Percentiles rank a stretch among this genome's conserved stretches.
phyloP scores from a whole-genome alignment of 1,284 basidiomycete genomes.

The Agaricales sp. region DNA sequence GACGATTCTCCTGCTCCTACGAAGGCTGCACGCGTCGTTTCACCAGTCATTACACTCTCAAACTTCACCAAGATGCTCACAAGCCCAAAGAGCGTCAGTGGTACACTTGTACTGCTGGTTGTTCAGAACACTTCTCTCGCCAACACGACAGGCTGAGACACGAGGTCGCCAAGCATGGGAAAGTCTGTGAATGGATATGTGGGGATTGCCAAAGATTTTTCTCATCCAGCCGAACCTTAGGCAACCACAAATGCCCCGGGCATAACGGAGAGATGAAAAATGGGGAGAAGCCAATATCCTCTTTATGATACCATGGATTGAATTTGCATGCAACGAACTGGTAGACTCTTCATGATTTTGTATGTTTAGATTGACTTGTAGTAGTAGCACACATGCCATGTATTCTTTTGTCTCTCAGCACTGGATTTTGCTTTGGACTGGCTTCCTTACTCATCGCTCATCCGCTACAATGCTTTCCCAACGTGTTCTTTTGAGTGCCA shows the following conservation, averaged over 20 bases:
- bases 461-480: no score
- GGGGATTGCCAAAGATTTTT: constrained; percentile 37
- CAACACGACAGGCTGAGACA: constrained; percentile 40
- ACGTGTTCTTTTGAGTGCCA: no score
- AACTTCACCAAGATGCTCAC: constrained; percentile 40
- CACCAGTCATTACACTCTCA: constrained; percentile 38
- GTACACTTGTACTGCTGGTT: constrained; percentile 36
- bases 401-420: no score
- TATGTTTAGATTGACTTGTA: not conserved
- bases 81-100: constrained; percentile 34
- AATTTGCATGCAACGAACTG: not conserved
- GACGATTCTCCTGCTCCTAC: constrained; percentile 33
- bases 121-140: constrained; percentile 35
- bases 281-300: not conserved
- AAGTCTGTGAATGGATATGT: constrained; percentile 37
- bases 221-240: constrained; percentile 34
- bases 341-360: not conserved
- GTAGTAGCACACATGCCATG: not conserved
- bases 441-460: no score
- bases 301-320: not conserved
- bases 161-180: constrained; percentile 39
- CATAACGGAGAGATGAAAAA: not conserved
- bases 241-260: constrained; percentile 37
- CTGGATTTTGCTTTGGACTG: no score
- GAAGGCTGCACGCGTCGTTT: constrained; percentile 35